These are phyloP conservation scores for Populus ilicifolia DNA, from an alignment of 345 rosid genomes.

Conservation along the genomic window DNA sequence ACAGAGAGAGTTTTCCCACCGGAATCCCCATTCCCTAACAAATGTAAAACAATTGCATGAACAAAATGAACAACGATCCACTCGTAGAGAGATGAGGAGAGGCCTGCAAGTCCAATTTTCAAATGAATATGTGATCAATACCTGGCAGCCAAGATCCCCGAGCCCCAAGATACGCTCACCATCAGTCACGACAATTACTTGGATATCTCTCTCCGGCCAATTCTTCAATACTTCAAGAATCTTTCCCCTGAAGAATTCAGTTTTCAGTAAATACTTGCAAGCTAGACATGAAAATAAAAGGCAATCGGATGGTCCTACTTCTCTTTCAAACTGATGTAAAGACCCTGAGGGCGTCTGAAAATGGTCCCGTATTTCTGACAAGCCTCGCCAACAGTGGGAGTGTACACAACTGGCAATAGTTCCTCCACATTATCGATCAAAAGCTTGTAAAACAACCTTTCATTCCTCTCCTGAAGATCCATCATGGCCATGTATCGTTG, in stretches of 20 bases:
- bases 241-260: constrained; percentile 56
- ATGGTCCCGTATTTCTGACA: constrained; percentile 97
- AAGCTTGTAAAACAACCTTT: constrained; percentile 88
- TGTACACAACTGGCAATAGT: constrained; percentile 84
- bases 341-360: constrained; percentile 88
- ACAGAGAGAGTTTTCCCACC: constrained; percentile 33
- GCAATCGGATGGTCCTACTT: constrained; percentile 42
- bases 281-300: not conserved
- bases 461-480: constrained; percentile 99
- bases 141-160: constrained; percentile 99
- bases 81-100: not conserved
- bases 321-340: constrained; percentile 90
- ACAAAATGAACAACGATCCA: not conserved
- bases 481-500: constrained; percentile 88
- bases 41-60: not conserved
- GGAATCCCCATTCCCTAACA: constrained; percentile 40
- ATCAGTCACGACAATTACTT: constrained; percentile 95
- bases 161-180: constrained; percentile 96
- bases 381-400: constrained; percentile 97
- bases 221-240: constrained; percentile 87
- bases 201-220: constrained; percentile 89
- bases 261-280: constrained; percentile 15
- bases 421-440: constrained; percentile 90
- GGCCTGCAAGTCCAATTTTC: not conserved
- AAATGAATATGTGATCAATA: constrained; percentile 15